Evolutionary conservation across 1,284 basidiomycete species (phyloP), one percentile per base, ranked within the genome.

Genomic region (Malassezia sp.): DNA sequence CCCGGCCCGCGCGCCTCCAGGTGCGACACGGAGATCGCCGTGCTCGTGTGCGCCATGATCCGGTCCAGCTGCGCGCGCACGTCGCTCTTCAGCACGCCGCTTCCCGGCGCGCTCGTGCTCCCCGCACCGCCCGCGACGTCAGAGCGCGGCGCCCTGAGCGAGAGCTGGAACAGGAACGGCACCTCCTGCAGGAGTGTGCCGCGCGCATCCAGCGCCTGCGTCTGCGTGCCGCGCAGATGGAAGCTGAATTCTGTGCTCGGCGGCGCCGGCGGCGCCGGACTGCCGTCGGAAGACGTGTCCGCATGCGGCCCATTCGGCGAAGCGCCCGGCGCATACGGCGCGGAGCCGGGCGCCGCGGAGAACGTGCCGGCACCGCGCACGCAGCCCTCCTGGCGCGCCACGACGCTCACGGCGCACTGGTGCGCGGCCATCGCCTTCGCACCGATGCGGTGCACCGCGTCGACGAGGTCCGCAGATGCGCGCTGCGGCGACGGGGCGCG

Each of bases 151-250:
- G 93, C 85, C 69, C 85, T 86, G 75, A 96, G 84, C 43, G 81
- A 77, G 23, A 83, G 78, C 47, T 83, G 83, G 56, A 84, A 83
- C 75, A 83, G 80, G 59, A 88, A 79, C 3, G 89, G 89, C 61
- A 83, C 82, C 60, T 90, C 85, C 57, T 90, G 85, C 52, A 93
- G 72, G 50, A 95, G 80, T 75, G 84, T 80, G 15, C 86, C 88
- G 40, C 88, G 78, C 38, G 89, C 83, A 45, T 81, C 76, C 81
- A 93, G 85, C 57, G 95, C 91, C 71, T 90, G 85, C 66, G 85
- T 84, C 73, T 89, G 89, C 21, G 81, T 78, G 37, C 90, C 90
- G 50, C 84, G 85, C 56, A 95, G 78, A 71, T 88, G 81, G 67
- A 93, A 90, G 5, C 22, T 43, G 22, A 36, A 30, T n/a, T 20